These are phyloP conservation scores for Diaporthe nobilis DNA, from an alignment of 2,329 filamentous ascomycete genomes.

Conservation along the genomic window DNA sequence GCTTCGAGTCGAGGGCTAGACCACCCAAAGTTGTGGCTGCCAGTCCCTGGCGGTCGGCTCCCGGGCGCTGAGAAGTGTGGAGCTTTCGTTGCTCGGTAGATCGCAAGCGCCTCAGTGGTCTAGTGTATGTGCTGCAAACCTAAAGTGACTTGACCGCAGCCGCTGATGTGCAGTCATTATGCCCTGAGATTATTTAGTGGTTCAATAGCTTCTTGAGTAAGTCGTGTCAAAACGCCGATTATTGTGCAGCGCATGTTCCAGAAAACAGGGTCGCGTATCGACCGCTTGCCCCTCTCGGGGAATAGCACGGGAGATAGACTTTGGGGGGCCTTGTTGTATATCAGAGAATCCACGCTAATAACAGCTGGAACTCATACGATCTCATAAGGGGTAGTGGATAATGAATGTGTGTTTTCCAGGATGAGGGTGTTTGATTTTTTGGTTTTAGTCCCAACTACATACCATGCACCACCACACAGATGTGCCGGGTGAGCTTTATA, in stretches of 20 bases:
- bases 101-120: background rate
- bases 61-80: background rate
- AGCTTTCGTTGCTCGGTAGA: background rate
- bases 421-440: background rate
- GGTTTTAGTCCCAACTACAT: background rate
- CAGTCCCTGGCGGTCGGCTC: background rate
- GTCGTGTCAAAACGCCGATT: background rate
- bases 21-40: too few relatives aligned
- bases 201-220: background rate
- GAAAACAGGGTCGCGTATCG: constrained; percentile 11
- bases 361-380: background rate
- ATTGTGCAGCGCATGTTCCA: constrained; percentile 6
- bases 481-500: background rate
- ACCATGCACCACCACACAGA: background rate
- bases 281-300: background rate
- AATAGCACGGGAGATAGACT: constrained; percentile 6
- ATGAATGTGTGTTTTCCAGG: background rate
- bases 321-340: background rate
- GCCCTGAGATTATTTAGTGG: background rate
- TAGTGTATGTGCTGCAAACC: background rate
- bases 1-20: background rate
- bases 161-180: background rate
- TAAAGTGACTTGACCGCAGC: too few relatives aligned
- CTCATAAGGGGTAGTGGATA: background rate
- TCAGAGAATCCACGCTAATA: background rate